phyloP scores from a whole-genome alignment of 805 yeast species.

The Sugiyamaella chiloensis region DNA sequence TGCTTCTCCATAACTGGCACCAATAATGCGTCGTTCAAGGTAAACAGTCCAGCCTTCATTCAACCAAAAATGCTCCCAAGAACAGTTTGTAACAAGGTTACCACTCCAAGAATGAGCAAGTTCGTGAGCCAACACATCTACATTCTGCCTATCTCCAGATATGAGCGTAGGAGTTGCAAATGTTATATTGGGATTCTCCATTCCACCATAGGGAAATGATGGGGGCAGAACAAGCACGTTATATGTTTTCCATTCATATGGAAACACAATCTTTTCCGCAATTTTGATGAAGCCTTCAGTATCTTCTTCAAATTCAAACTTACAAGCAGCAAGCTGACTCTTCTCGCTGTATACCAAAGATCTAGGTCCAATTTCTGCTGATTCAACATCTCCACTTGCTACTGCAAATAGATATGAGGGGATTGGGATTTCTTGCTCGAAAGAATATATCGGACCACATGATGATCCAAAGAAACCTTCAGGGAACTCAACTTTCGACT shows the following conservation, averaged over 20 bases:
- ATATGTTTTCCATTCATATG: conserved; percentile 81
- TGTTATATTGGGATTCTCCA: conserved; percentile 91
- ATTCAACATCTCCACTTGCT: conserved; percentile 75
- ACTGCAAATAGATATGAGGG: conserved; percentile 82
- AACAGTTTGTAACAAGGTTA: conserved; percentile 81
- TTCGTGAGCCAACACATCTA: conserved; percentile 90
- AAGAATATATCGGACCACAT: conserved; percentile 40
- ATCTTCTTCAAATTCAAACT: conserved; percentile 77
- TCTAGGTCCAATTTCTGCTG: conserved; percentile 77
- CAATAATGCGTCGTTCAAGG: conserved; percentile 78
- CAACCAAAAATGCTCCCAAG: conserved; percentile 93
- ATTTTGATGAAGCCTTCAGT: conserved; percentile 69
- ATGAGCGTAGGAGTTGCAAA: conserved; percentile 88
- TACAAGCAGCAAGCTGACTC: conserved; percentile 58
- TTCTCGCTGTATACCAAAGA: conserved; percentile 83
- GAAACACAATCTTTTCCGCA: conserved; percentile 73
- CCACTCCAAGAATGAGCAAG: conserved; percentile 93
- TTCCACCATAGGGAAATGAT: conserved; percentile 84
- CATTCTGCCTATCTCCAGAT: conserved; percentile 79
- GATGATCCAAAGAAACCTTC: conserved; percentile 10
- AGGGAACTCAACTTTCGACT: conserved; percentile 27
- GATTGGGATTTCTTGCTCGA: conserved; percentile 75
- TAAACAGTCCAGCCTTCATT: conserved; percentile 97
- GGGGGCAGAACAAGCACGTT: conserved; percentile 79
- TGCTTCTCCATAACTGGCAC: conserved; percentile 72